Evolutionary conservation across 2,329 filamentous ascomycete species (phyloP), one percentile per base, ranked within the genome.

Genomic region (Escovopsis sp.): DNA sequence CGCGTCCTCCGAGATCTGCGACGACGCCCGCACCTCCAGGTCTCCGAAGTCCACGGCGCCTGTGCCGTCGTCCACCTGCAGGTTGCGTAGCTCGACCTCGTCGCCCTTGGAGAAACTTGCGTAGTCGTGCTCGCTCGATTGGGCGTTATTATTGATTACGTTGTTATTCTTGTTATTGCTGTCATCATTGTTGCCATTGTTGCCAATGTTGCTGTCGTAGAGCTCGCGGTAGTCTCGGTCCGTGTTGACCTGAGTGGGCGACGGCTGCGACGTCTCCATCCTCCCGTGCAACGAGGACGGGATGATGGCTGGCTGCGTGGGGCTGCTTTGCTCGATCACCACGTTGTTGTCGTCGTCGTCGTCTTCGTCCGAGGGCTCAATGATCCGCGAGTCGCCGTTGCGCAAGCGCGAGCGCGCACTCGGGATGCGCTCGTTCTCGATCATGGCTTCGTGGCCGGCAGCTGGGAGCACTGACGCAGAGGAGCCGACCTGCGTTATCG

Each of bases 231-330:
- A 77, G 55, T 74, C 73, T 33, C 73, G 68, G 38, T 64, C 71
- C 37, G 69, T 65, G 48, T 77, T 77, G 45, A 66, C 60, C 55
- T 77, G 73, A 1, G 73, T 77, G 1, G 69, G 68, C 9, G 72
- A 72, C 43, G 69, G 64, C 35, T 70, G 66, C 10, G 69, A 72
- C n/a, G 55, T 59, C 30, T 69, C 62, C 60, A 66, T 70, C 41
- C 30, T 67, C 45, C 45, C 47, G 26, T 48, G 46, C 42, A 44
- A 30, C 12, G 28, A 30, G 28, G 28, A 10, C 6, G 28, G 15
- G 15, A 15, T 15, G 15, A 15, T 10, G 6, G 28, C 10, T 3
- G 28, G 28, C 6, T 30, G 28, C 28, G 28, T 6, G 28, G 28
- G 28, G 28, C 28, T 36, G 26, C 33, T 36, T 23, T 19, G 26